Conservation (phyloP, 139 green algal species). For the Volvox africanus region DNA sequence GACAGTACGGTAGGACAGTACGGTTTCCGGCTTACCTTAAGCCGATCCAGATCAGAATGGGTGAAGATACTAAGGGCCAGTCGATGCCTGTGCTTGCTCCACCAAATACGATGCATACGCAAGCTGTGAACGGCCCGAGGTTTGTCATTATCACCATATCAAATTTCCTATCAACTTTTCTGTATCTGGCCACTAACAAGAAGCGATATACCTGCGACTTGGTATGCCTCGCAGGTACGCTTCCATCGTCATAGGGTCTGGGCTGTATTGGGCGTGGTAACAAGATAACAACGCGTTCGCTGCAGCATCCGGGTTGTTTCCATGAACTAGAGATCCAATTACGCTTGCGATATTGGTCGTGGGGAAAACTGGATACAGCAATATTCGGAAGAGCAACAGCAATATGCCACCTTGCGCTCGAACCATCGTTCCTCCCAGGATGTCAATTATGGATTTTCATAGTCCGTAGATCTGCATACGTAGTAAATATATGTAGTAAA, state of each 20-base stretch:
- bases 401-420: no score
- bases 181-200: background rate
- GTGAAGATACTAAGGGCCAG: background rate
- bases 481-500: no score
- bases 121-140: background rate
- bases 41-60: background rate
- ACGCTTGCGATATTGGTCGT: no score
- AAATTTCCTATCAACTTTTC: background rate
- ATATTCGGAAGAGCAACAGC: no score
- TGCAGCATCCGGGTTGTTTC: no score
- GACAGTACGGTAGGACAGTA: no score
- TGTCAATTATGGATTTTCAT: no score
- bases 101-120: conserved; percentile 1
- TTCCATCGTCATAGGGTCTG: background rate
- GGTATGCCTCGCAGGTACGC: background rate
- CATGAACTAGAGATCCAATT: no score
- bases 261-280: background rate
- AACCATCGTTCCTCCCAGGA: no score
- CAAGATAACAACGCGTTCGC: background rate
- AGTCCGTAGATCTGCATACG: no score
- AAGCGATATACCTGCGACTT: background rate
- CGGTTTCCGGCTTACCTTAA: background rate
- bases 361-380: no score
- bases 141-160: background rate
- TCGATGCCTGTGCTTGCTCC: background rate